Base-by-base conservation (phyloP, 768 basidiomycete genomes). In the Dendrothele bispora region DNA sequence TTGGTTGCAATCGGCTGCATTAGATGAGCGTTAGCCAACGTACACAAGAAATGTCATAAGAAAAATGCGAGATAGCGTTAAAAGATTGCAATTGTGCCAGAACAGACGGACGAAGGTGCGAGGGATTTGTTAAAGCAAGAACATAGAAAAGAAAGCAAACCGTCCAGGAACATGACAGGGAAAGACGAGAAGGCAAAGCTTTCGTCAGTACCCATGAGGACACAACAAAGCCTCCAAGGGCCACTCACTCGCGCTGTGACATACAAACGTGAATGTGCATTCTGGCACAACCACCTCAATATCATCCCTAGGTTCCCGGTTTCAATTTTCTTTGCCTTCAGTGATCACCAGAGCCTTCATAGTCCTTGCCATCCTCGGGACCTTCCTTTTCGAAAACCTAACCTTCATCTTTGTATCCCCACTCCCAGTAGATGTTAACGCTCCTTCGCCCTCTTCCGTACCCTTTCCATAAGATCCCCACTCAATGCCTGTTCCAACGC, bases 401-500 rank as follows among this genome's bases (percentile, higher is more conserved):
- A 79, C 68, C 53, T 67, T 72, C 6, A 64, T 44, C 18, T 51
- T 49, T 22, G n/a, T 48, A 14, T 28, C 26, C 24, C n/a, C 46
- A 26, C 12, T 38, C 15, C 17, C 17, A 21, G 35, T 10, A n/a
- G 45, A 24, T 20, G 32, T 21, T 21, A 38, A 20, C 7, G 32
- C 32, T 8, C 3, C 20, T 8, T 32, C n/a, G n/a, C n/a, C n/a
- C n/a, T n/a, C n/a, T n/a, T n/a, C n/a, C n/a, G n/a, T n/a, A n/a
- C n/a, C n/a, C n/a, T n/a, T n/a, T n/a, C 50, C 66, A 62, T 17
- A 65, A 55, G 46, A 67, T 66, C 50, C 53, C 61, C 77, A 30
- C 83, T 82, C 37, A 92, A 68, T 22, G 89, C 90, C 63, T 86
- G 85, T 60, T 92, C 89, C 24, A 91, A 69, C 28, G 87, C 86